These are phyloP conservation scores for Cylindrodendrum hubeiense DNA, from an alignment of 2,329 filamentous ascomycete genomes.

Conservation along the genomic window DNA sequence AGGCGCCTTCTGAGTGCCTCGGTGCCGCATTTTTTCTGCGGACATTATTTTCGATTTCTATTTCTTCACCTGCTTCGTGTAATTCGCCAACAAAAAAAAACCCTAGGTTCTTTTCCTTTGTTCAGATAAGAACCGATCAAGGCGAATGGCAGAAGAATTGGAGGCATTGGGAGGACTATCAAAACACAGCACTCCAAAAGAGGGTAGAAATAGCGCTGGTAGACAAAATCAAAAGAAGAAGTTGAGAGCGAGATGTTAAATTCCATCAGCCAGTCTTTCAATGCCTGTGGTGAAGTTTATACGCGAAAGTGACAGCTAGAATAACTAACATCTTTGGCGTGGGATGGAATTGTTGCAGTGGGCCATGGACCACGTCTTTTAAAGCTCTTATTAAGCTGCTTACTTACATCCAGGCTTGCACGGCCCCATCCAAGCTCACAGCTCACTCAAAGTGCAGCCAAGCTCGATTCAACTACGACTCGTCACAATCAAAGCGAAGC, in stretches of 20 bases:
- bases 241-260: neutral
- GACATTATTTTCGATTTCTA: neutral
- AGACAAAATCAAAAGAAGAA: slow-evolving; percentile 19
- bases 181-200: slow-evolving; percentile 12
- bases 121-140: neutral
- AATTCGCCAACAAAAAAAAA: neutral
- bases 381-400: neutral
- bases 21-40: neutral
- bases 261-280: neutral
- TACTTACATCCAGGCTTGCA: no score
- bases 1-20: neutral
- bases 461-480: neutral
- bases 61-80: neutral
- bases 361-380: no score
- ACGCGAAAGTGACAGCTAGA: neutral
- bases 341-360: neutral
- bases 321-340: neutral
- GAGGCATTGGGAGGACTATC: neutral
- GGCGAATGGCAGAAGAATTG: neutral
- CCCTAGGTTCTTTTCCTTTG: neutral
- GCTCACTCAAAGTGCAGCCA: neutral
- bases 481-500: neutral
- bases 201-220: slow-evolving; percentile 17
- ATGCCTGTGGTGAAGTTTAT: neutral
- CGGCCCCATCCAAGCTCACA: no score